Base-by-base conservation (phyloP, 2,329 filamentous ascomycete species). In the Aspergillus piperis region DNA sequence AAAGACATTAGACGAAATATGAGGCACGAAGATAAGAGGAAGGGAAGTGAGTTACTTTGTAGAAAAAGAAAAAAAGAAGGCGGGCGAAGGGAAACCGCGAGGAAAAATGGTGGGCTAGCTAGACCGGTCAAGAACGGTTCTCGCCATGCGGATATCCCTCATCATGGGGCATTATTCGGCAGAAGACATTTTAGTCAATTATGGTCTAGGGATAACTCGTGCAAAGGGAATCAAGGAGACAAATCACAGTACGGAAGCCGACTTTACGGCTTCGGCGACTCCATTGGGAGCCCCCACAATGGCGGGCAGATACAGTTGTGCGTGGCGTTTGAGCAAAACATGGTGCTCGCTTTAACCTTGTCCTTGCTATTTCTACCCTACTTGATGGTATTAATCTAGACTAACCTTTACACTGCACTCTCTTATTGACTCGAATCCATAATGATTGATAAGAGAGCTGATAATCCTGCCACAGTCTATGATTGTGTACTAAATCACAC, bases 31-130 rank as follows among this genome's bases (percentile, higher is more conserved):
- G 27, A 27, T 11, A 54, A 44, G 17, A 17, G 21, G 27, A 17
- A 53, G 27, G 58, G 19, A 32, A 27, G 25, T 27, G 27, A 59
- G 42, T 5, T 39, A 5, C 6, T 27, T 15, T 8, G 30, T 25
- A 21, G 42, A 36, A 36, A 23, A 39, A 25, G 47, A 39, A 27
- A 27, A 25, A 8, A 6, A 27, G 25, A 27, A 51, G 32, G 25
- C 19, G 41, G 54, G 27, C 47, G 25, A 51, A 36, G 36, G 42
- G 52, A 49, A 25, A 19, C 52, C 25, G 42, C 21, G 32, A 56
- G 32, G 52, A 54, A 52, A 52, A 19, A 47, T 54, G 44, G 56
- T 47, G 48, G 39, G 42, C 55, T 55, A 61, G 51, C 55, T 54
- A 11, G 38, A 36, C 44, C 30, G 27, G 44, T 21, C 51, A 38